Evolutionary conservation across 345 rosid genomes (phyloP).

Genomic region (Acer negundo): DNA sequence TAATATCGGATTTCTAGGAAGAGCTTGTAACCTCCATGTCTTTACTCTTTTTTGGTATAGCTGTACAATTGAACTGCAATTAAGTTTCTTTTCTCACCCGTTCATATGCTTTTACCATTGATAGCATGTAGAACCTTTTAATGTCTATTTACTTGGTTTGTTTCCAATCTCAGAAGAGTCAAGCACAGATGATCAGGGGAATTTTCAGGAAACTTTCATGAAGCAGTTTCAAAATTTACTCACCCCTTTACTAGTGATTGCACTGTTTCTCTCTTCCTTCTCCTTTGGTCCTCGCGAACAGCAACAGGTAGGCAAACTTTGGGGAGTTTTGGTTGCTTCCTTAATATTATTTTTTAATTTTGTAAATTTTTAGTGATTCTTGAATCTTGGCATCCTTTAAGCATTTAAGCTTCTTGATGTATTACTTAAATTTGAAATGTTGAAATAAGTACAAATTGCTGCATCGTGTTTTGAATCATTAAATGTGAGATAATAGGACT

Average conservation of each 20-base stretch:
- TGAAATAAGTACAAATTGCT: not conserved
- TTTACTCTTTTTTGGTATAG: not conserved
- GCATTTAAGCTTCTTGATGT: not conserved
- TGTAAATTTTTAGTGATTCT: not conserved
- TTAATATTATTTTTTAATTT: not conserved
- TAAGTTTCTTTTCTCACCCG: not conserved
- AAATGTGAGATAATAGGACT: not conserved
- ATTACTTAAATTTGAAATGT: not conserved
- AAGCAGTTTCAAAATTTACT: conserved; percentile 53
- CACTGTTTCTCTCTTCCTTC: conserved; percentile 45
- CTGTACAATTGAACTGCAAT: not conserved
- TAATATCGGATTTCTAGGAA: not conserved
- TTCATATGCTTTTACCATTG: not conserved
- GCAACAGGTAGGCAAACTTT: conserved; percentile 56
- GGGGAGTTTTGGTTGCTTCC: not conserved
- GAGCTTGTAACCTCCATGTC: not conserved
- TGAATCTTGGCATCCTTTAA: not conserved
- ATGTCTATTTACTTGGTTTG: conserved; percentile 13
- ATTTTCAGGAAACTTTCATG: conserved; percentile 47
- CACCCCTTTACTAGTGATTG: conserved; percentile 60
- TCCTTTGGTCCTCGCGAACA: conserved; percentile 51
- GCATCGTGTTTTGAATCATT: not conserved
- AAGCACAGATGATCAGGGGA: conserved; percentile 52
- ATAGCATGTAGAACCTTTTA: not conserved
- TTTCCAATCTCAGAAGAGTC: conserved; percentile 65